Percentiles rank a stretch among this genome's conserved stretches.
These are phyloP conservation scores for Emmonsiellopsis sp. DNA, from an alignment of 2,329 filamentous ascomycete genomes.

Conservation along the genomic window DNA sequence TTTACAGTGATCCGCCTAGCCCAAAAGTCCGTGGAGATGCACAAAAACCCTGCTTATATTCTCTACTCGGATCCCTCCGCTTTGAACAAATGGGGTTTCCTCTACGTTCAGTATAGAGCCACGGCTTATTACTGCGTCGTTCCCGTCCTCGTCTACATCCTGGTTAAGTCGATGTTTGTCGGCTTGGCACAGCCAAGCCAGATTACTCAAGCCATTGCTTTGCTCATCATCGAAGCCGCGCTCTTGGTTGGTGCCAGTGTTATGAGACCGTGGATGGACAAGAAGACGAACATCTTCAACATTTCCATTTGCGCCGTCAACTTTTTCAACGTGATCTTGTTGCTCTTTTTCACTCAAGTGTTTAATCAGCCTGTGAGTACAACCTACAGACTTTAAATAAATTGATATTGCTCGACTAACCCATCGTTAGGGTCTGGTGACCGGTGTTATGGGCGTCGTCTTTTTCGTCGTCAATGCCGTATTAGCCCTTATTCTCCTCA, in stretches of 20 bases:
- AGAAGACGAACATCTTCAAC: slow-evolving; percentile 95
- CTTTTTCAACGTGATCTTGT: slow-evolving; percentile 81
- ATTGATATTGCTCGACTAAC: slow-evolving; percentile 6
- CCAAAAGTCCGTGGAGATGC: slow-evolving; percentile 77
- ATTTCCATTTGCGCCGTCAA: slow-evolving; percentile 85
- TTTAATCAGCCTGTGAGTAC: slow-evolving; percentile 66
- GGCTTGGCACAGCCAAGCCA: slow-evolving; percentile 64
- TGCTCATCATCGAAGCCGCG: slow-evolving; percentile 72
- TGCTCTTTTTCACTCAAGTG: slow-evolving; percentile 78
- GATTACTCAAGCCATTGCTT: slow-evolving; percentile 66
- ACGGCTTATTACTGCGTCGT: slow-evolving; percentile 94
- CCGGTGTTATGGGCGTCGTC: slow-evolving; percentile 78
- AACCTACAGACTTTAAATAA: background rate
- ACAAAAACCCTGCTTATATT: slow-evolving; percentile 95
- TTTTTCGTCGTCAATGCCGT: slow-evolving; percentile 82
- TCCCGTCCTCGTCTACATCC: slow-evolving; percentile 63
- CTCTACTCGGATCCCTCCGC: slow-evolving; percentile 90
- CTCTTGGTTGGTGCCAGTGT: slow-evolving; percentile 70
- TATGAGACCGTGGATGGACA: slow-evolving; percentile 94
- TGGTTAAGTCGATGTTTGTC: slow-evolving; percentile 87
- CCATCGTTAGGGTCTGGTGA: slow-evolving; percentile 54
- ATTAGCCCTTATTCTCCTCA: slow-evolving; percentile 70
- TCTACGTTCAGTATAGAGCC: slow-evolving; percentile 94
- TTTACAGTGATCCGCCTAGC: slow-evolving; percentile 85
- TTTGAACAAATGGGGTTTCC: slow-evolving; percentile 95